Percentiles rank a stretch among this genome's conserved stretches.
These are phyloP conservation scores for Fusarium transvaalense DNA, from an alignment of 2,329 filamentous ascomycete genomes.

Conservation along the genomic window DNA sequence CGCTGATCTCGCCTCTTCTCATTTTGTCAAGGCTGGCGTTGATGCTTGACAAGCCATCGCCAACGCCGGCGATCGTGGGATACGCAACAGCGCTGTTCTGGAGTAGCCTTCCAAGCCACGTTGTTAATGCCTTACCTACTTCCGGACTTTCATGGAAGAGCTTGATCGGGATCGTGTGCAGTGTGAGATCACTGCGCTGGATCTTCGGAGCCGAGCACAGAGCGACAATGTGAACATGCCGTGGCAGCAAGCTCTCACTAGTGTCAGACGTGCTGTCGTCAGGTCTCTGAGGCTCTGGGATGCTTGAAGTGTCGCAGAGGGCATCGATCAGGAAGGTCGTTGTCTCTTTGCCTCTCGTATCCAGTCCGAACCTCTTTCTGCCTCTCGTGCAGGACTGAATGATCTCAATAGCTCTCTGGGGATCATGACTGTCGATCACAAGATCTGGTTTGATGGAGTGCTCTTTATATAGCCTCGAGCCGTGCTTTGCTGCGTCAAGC, in stretches of 20 bases:
- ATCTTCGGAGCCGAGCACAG: constrained; percentile 75
- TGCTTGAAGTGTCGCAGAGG: constrained; percentile 7
- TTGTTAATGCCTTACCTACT: constrained; percentile 72
- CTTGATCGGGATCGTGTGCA: constrained; percentile 80
- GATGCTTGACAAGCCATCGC: constrained; percentile 73
- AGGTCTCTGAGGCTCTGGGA: constrained; percentile 59
- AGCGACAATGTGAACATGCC: constrained; percentile 71
- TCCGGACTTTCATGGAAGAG: constrained; percentile 76
- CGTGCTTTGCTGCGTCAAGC: constrained; percentile 76
- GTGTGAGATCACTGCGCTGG: constrained; percentile 58
- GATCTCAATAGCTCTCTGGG: constrained; percentile 73
- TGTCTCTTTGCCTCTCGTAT: constrained; percentile 75
- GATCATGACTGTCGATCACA: constrained; percentile 76
- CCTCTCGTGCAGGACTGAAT: constrained; percentile 69
- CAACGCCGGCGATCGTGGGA: constrained; percentile 74
- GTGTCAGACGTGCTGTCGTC: constrained; percentile 53
- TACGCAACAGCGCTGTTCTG: constrained; percentile 64
- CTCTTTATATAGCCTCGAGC: constrained; percentile 65
- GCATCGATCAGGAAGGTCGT: constrained; percentile 65
- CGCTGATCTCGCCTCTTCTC: constrained; percentile 74
- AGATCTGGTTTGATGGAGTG: constrained; percentile 66
- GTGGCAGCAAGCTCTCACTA: constrained; percentile 41
- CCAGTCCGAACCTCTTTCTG: constrained; percentile 74
- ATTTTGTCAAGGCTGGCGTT: constrained; percentile 76
- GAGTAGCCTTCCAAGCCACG: constrained; percentile 77